phyloP scores from a whole-genome alignment of 75 land plant genomes.

The Chamaecyparis obtusa region DNA sequence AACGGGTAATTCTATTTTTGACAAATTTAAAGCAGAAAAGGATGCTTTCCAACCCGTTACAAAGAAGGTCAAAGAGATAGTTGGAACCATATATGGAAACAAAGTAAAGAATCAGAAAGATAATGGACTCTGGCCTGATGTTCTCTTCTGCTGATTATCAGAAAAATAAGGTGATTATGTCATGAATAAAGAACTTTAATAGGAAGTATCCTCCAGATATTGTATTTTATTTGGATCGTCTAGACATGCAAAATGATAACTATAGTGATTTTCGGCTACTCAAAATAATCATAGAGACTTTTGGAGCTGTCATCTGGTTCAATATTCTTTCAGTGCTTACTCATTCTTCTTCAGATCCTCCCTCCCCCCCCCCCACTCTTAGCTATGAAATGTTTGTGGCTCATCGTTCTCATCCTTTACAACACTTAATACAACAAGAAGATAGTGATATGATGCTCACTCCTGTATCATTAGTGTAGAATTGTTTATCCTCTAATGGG shows the following conservation, averaged over 20 bases:
- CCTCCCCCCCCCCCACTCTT: constrained; percentile 80
- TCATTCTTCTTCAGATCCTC: constrained; percentile 66
- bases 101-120: constrained; percentile 27
- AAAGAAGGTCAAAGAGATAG: constrained; percentile 57
- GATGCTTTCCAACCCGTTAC: constrained; percentile 78
- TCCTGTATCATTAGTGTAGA: constrained; percentile 78
- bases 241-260: constrained; percentile 59
- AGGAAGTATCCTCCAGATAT: constrained; percentile 64
- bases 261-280: constrained; percentile 69
- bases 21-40: constrained; percentile 48
- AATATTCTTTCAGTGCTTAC: constrained; percentile 82
- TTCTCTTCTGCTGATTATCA: constrained; percentile 43
- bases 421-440: constrained; percentile 64
- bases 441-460: constrained; percentile 62
- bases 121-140: constrained; percentile 80
- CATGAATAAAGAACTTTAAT: constrained; percentile 52
- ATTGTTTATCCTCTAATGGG: constrained; percentile 60
- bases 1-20: constrained; percentile 83
- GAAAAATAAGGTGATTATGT: constrained; percentile 58
- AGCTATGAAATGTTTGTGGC: constrained; percentile 70
- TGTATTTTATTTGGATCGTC: constrained; percentile 82
- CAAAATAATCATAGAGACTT: constrained; percentile 73
- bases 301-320: constrained; percentile 88
- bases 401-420: constrained; percentile 65
- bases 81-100: constrained; percentile 68